Base-by-base conservation (phyloP, 331 rosid species). In the Erythrophleum ivorense region DNA sequence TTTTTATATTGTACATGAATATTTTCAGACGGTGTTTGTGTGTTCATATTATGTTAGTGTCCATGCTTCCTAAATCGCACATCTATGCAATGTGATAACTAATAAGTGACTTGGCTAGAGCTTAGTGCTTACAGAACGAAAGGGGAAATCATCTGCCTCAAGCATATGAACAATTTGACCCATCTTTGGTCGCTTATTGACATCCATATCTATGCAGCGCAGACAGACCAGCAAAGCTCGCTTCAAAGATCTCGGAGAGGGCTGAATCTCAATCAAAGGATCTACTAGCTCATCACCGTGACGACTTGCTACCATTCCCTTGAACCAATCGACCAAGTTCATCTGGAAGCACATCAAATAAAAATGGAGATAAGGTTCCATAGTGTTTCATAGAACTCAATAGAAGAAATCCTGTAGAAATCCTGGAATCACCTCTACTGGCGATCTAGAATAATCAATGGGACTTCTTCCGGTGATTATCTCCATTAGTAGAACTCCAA, bases 151-250 rank as follows among this genome's bases (percentile, higher is more conserved):
- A 76, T 95, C 99, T 62, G 97, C 91, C 84, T 93, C 99, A 7
- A 95, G 97, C 99, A 95, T 93, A 81, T 95, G 99, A 86, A 92
- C 94, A 79, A 95, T 93, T 85, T 95, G 99, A 80, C 99, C 96
- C 99, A 93, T 95, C 82, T 93, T 95, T 33, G 99, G 99, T 54
- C 99, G 90, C 88, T 95, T 95, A 69, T 53, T 46, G 40, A 89
- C 97, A 82, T 95, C 99, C 90, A 92, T 78, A 72, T 95, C 99
- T 67, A 95, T 90, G 81, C 99, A 93, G 33, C 99, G 97, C 43
- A 95, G 91, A 75, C 99, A 95, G 75, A 93, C 86, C 43, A 95
- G 93, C 84, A 95, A 84, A 79, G 88, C 89, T 10, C 99, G 87
- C 85, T 95, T 95, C 86, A 95, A 67, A 75, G 93, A 88, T 87